A percentile compares a stretch with the other conserved stretches of the same genome.
These are phyloP conservation scores for Chlorella sp. DNA, from an alignment of 139 green algal species.

Conservation along the genomic window DNA sequence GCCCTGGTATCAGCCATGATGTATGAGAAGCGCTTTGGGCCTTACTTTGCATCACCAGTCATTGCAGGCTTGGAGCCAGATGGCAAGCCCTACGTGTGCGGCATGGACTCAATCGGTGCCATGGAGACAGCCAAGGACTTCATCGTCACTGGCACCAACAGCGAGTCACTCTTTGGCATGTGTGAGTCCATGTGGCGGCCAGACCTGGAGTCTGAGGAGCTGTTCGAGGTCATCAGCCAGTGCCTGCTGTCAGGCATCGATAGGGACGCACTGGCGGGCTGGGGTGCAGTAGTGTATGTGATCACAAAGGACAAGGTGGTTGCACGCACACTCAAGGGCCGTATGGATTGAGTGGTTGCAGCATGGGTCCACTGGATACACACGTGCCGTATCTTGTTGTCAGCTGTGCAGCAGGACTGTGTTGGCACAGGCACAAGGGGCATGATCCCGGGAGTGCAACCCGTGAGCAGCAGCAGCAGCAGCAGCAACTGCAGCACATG, in stretches of 20 bases:
- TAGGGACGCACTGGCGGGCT: constrained; percentile 92
- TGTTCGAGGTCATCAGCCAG: constrained; percentile 94
- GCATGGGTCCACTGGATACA: too few species aligned
- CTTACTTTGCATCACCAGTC: constrained; percentile 93
- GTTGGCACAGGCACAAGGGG: too few species aligned
- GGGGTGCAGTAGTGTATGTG: constrained; percentile 91
- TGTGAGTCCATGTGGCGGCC: constrained; percentile 93
- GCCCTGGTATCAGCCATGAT: constrained; percentile 86
- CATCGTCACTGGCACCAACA: constrained; percentile 55
- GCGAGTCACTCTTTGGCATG: constrained; percentile 91
- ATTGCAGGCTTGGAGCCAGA: constrained; percentile 91
- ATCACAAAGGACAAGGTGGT: constrained; percentile 86
- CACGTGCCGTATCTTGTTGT: too few species aligned
- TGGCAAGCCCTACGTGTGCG: constrained; percentile 84
- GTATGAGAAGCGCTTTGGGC: constrained; percentile 96
- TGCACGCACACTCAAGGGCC: constrained; percentile 71
- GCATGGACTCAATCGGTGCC: constrained; percentile 95
- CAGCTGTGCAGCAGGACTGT: too few species aligned
- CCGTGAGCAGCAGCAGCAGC: too few species aligned
- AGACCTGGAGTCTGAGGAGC: constrained; percentile 89
- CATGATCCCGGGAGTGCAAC: too few species aligned
- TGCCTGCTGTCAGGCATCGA: constrained; percentile 86
- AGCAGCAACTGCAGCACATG: too few species aligned
- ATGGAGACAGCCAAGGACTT: constrained; percentile 94
- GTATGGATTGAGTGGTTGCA: constrained; percentile 89